Evolutionary conservation across 169 alveolate genomes (phyloP).

Genomic region (Hepatocystis sp.): DNA sequence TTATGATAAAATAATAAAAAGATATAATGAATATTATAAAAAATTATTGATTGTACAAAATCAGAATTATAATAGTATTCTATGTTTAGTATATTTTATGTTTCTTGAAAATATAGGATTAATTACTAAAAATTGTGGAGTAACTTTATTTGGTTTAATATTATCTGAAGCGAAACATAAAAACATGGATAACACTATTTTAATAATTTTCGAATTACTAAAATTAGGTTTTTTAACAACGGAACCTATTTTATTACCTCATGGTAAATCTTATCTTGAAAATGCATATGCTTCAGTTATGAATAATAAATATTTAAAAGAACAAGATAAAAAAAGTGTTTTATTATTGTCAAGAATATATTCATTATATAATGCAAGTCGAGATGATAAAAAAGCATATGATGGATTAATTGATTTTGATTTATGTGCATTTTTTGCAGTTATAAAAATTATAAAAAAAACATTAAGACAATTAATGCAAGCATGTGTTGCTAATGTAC

Average conservation of each 20-base stretch:
- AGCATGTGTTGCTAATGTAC: slow-evolving; percentile 79
- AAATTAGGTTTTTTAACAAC: slow-evolving; percentile 84
- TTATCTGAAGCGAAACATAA: slow-evolving; percentile 78
- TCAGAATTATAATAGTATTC: slow-evolving; percentile 56
- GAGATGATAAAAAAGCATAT: slow-evolving; percentile 24
- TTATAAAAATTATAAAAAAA: slow-evolving; percentile 79
- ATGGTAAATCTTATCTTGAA: slow-evolving; percentile 76
- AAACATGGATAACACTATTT: slow-evolving; percentile 71
- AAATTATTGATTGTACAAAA: slow-evolving; percentile 40
- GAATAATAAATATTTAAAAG: slow-evolving; percentile 21
- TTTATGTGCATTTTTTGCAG: slow-evolving; percentile 79
- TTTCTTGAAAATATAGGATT: slow-evolving; percentile 83
- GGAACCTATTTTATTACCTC: slow-evolving; percentile 79
- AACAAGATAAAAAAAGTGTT: slow-evolving; percentile 74
- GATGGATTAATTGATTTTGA: slow-evolving; percentile 78
- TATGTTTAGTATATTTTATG: slow-evolving; percentile 77
- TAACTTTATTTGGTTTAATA: slow-evolving; percentile 82
- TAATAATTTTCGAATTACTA: slow-evolving; percentile 80
- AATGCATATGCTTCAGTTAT: slow-evolving; percentile 72
- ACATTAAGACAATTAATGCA: slow-evolving; percentile 80
- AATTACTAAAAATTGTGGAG: slow-evolving; percentile 82
- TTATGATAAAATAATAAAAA: slow-evolving; percentile 32
- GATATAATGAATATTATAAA: slow-evolving; percentile 33
- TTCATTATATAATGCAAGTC: slow-evolving; percentile 61
- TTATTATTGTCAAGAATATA: slow-evolving; percentile 79